These are phyloP conservation scores for Plasmodium knowlesi DNA, from an alignment of 169 alveolate species.

Conservation along the genomic window DNA sequence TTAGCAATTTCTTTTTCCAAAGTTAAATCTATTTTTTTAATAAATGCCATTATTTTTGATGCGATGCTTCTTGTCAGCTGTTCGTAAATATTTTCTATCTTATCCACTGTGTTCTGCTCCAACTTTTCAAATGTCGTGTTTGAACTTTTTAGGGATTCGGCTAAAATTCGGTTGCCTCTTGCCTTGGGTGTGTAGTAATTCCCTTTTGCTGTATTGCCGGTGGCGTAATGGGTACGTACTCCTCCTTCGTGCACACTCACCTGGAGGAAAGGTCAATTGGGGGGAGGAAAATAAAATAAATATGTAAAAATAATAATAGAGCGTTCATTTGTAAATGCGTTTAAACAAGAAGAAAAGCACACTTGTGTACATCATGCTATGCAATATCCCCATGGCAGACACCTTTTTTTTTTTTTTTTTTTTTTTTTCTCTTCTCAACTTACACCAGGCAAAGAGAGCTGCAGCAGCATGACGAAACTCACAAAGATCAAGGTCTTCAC, in stretches of 20 bases:
- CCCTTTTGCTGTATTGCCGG: background rate
- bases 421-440: background rate
- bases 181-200: background rate
- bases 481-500: background rate
- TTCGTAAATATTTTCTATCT: slow-evolving; percentile 31
- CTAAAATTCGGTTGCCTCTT: slow-evolving; percentile 3
- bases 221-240: background rate
- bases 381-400: background rate
- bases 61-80: background rate
- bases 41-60: slow-evolving; percentile 9
- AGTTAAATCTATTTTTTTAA: slow-evolving; percentile 24
- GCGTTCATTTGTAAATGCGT: background rate
- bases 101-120: slow-evolving; percentile 17
- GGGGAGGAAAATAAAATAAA: too few relatives aligned
- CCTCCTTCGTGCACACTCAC: background rate
- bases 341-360: background rate
- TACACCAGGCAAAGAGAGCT: background rate
- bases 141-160: background rate
- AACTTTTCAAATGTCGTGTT: background rate
- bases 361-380: background rate
- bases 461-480: slow-evolving; percentile 1
- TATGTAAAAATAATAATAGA: too few relatives aligned
- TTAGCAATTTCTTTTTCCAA: slow-evolving; percentile 39
- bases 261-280: background rate
- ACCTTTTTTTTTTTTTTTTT: background rate